Percentiles rank a stretch among this genome's conserved stretches.
phyloP scores from a whole-genome alignment of 164 flowering plant species.

The Liriodendron chinense region DNA sequence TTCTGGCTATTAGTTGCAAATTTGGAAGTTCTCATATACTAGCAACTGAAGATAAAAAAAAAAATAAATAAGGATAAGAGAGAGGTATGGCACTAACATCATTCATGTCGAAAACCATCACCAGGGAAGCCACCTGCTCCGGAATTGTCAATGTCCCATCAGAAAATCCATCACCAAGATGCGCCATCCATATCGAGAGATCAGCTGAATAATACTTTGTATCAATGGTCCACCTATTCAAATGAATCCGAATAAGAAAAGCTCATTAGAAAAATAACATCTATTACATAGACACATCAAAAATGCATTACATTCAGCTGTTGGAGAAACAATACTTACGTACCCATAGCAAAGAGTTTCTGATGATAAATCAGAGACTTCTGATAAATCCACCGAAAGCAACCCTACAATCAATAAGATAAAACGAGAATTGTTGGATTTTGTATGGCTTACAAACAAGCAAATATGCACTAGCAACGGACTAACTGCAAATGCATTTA shows the following conservation, averaged over 20 bases:
- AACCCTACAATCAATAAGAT: slow-evolving; percentile 40
- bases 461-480: neutral
- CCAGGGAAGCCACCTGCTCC: slow-evolving; percentile 57
- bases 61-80: neutral
- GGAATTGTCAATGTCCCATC: slow-evolving; percentile 33
- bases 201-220: slow-evolving; percentile 92
- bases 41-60: neutral
- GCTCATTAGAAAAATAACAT: neutral
- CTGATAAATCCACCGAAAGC: slow-evolving; percentile 59
- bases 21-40: neutral
- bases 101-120: slow-evolving; percentile 85
- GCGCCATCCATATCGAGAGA: slow-evolving; percentile 76
- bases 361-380: slow-evolving; percentile 46
- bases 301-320: neutral
- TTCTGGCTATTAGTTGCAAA: neutral
- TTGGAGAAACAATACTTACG: neutral
- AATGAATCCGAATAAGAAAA: neutral
- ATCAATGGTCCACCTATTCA: slow-evolving; percentile 73
- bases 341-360: slow-evolving; percentile 32
- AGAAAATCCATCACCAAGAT: slow-evolving; percentile 63
- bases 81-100: slow-evolving; percentile 42
- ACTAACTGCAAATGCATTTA: neutral
- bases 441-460: neutral
- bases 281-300: neutral
- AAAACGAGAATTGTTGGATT: neutral